Evolutionary conservation across 177 flowering plant genomes (phyloP).

Genomic region (Vitis hybrid): DNA sequence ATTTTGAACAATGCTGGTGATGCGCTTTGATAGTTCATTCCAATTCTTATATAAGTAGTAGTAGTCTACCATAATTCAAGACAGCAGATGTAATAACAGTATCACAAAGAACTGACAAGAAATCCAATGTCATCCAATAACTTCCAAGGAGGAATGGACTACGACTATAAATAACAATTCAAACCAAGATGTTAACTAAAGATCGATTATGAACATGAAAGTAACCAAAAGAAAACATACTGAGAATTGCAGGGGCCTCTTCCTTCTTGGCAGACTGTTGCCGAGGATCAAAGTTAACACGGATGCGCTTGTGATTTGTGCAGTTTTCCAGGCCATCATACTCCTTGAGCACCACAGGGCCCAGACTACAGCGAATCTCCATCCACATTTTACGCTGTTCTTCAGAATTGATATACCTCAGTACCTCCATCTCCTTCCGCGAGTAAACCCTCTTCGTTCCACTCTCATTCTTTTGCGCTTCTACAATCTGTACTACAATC

Average conservation of each 20-base stretch:
- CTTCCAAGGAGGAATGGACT: neutral
- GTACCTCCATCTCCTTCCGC: constrained; percentile 56
- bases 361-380: constrained; percentile 51
- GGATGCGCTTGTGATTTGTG: constrained; percentile 28
- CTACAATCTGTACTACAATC: neutral
- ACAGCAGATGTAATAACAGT: no score
- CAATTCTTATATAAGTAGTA: no score
- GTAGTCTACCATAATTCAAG: no score
- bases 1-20: no score
- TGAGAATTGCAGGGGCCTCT: constrained; percentile 19
- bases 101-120: no score
- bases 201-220: neutral
- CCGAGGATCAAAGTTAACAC: constrained; percentile 23
- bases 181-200: neutral
- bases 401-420: constrained; percentile 46
- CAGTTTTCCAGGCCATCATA: constrained; percentile 37
- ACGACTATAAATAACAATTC: neutral
- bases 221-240: constrained; percentile 17
- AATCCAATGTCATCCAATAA: no score
- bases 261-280: constrained; percentile 18
- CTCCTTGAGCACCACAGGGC: constrained; percentile 39
- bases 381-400: constrained; percentile 62
- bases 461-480: constrained; percentile 13
- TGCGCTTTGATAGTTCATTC: no score
- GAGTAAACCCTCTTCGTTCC: constrained; percentile 37